Percentiles rank a stretch among this genome's conserved stretches.
Conservation (phyloP, 176 grass and related monocot genomes). For the Oryza brachyantha region DNA sequence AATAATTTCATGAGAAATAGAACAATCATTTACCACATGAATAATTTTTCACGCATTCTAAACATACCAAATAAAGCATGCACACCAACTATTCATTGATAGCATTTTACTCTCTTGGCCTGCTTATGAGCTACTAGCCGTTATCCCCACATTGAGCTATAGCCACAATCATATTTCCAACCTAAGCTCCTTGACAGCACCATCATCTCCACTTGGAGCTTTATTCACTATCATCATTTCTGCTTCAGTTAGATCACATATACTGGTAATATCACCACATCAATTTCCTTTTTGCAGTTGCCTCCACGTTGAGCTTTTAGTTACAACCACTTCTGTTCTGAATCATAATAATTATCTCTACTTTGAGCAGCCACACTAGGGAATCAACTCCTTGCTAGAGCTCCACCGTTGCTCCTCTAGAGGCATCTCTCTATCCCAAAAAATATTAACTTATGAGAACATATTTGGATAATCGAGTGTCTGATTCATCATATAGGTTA, state of each 20-base stretch:
- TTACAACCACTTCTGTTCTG: too few relatives aligned
- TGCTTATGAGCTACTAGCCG: background rate
- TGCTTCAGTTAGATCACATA: too few relatives aligned
- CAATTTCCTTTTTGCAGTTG: too few relatives aligned
- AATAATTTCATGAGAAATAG: background rate
- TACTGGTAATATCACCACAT: background rate
- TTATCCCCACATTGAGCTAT: background rate
- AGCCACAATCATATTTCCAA: background rate
- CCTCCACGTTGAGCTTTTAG: too few relatives aligned
- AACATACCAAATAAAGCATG: background rate
- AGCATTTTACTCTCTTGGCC: background rate
- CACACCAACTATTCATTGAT: background rate
- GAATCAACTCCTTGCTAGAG: too few relatives aligned
- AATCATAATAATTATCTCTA: too few relatives aligned
- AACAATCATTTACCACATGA: background rate
- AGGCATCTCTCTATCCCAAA: too few relatives aligned
- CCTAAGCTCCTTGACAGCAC: background rate
- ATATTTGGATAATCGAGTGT: too few relatives aligned
- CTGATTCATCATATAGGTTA: too few relatives aligned
- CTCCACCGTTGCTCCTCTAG: too few relatives aligned
- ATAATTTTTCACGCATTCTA: background rate
- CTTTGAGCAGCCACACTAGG: too few relatives aligned
- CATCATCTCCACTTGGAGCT: background rate
- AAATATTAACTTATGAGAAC: too few relatives aligned
- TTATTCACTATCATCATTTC: background rate